Percentiles rank a stretch among this genome's conserved stretches.
Evolutionary conservation across 441 rosid genomes (phyloP).

Genomic region (Corymbia citriodora): DNA sequence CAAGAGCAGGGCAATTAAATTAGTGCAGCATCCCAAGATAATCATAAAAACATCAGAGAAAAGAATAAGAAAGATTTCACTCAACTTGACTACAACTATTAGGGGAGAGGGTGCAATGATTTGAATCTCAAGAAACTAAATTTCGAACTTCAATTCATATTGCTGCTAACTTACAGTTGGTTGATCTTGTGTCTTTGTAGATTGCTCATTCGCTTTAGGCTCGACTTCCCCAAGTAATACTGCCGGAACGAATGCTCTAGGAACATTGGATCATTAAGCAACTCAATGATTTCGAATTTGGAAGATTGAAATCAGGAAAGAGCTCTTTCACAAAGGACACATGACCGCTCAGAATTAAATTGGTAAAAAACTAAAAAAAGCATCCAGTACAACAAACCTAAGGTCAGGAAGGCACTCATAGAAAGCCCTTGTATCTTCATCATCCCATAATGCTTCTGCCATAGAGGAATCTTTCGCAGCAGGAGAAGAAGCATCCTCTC

Average conservation of each 20-base stretch:
- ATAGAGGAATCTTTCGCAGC: conserved; percentile 71
- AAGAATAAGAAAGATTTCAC: neutral
- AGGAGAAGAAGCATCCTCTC: conserved; percentile 75
- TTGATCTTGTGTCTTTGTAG: conserved; percentile 67
- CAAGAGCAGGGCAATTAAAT: neutral
- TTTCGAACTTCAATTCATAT: conserved; percentile 1
- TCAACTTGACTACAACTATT: neutral
- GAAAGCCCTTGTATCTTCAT: conserved; percentile 95
- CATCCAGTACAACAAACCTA: conserved; percentile 45
- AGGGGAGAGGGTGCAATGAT: neutral
- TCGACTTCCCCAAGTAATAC: conserved; percentile 95
- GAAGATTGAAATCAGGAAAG: neutral
- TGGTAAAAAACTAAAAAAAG: neutral
- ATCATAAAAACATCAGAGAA: neutral
- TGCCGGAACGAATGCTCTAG: conserved; percentile 99
- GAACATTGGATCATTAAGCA: neutral
- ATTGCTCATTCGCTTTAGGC: conserved; percentile 72
- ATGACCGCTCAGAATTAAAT: neutral
- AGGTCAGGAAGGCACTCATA: conserved; percentile 97
- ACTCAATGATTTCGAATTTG: neutral
- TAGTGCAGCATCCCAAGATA: neutral
- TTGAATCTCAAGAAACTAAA: neutral
- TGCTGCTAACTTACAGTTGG: conserved; percentile 51
- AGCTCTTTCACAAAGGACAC: conserved; percentile 9
- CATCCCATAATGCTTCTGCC: conserved; percentile 94